Evolutionary conservation across 148 eudicot species (phyloP), one percentile per base, ranked within the genome.

Genomic region (Camellia sinensis): DNA sequence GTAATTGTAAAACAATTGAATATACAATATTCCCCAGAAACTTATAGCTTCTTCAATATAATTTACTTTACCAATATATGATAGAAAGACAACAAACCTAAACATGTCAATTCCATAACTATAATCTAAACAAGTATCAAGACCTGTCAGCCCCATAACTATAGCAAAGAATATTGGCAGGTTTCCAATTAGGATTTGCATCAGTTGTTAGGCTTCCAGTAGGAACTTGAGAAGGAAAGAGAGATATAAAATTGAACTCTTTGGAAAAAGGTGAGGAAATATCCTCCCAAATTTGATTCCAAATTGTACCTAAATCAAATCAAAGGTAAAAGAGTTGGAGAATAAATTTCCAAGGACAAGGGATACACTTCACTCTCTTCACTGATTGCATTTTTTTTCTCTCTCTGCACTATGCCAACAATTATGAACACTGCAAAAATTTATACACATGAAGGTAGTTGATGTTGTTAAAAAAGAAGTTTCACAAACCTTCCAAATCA

Each of bases 401-500:
- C 14, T 54, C 3, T 8, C 59, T 54, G 37, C 59, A 8, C 14
- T 12, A 7, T 13, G 12, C 59, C 14, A 29, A 29, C 37, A 29
- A 29, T 29, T 29, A 29, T 29, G 37, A 29, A 29, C 37, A 29
- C 37, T 29, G 37, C 37, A 29, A 29, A 53, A 68, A 67, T 62
- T 19, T 43, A 67, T 54, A 67, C 74, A 64, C 53, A 62, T 45
- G 41, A 75, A 61, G 6, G 19, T 44, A 19, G 41, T 44, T 75
- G n/a, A 44, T 66, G 82, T 8, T 14, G 37, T 15, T 15, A 78
- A 79, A 22, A 53, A 19, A 56, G 45, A 41, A 63, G 10, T 15
- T 17, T 45, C 40, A 73, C 88, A 61, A 80, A 94, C 98, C 98
- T 92, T 92, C 98, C 82, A 87, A 84, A 65, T 92, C 92, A 52